Conservation (phyloP, 345 rosid species). For the Hibiscus tridactylites region DNA sequence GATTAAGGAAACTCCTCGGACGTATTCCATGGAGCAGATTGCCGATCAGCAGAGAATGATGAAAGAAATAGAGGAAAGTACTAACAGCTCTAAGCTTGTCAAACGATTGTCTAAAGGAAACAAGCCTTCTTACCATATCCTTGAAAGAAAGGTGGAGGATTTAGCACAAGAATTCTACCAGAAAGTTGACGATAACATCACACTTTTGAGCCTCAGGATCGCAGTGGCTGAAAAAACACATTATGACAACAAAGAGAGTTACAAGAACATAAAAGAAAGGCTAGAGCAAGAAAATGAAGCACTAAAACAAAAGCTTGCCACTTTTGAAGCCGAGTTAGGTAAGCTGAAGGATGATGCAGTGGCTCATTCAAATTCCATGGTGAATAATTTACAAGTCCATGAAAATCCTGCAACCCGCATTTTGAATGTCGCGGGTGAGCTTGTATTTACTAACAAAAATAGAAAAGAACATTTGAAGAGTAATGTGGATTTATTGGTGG, state of each 20-base stretch:
- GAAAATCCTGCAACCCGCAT: constrained; percentile 28
- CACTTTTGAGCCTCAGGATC: constrained; percentile 51
- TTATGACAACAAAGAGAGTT: constrained; percentile 42
- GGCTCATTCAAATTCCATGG: constrained; percentile 22
- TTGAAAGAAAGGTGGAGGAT: constrained; percentile 64
- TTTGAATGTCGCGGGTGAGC: constrained; percentile 27
- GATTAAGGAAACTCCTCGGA: constrained; percentile 19
- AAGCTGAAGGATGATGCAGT: constrained; percentile 25
- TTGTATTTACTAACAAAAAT: constrained; percentile 32
- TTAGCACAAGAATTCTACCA: constrained; percentile 49
- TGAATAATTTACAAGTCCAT: constrained; percentile 27
- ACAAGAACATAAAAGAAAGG: constrained; percentile 27
- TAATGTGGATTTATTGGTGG: constrained; percentile 18
- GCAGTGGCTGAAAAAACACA: constrained; percentile 67
- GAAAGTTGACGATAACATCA: constrained; percentile 60
- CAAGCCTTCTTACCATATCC: constrained; percentile 18
- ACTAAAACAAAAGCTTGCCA: constrained; percentile 17
- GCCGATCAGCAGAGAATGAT: constrained; percentile 29
- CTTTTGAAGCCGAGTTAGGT: constrained; percentile 25
- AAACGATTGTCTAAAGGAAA: constrained; percentile 35
- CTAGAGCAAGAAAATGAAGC: constrained; percentile 30
- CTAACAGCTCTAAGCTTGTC: constrained; percentile 16
- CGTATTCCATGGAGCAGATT: constrained; percentile 18
- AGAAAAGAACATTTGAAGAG: constrained; percentile 19
- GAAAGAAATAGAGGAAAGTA: constrained; percentile 26